Evolutionary conservation across 2,329 filamentous ascomycete species (phyloP), one percentile per base, ranked within the genome.

Genomic region (Pleurostoma richardsiae): DNA sequence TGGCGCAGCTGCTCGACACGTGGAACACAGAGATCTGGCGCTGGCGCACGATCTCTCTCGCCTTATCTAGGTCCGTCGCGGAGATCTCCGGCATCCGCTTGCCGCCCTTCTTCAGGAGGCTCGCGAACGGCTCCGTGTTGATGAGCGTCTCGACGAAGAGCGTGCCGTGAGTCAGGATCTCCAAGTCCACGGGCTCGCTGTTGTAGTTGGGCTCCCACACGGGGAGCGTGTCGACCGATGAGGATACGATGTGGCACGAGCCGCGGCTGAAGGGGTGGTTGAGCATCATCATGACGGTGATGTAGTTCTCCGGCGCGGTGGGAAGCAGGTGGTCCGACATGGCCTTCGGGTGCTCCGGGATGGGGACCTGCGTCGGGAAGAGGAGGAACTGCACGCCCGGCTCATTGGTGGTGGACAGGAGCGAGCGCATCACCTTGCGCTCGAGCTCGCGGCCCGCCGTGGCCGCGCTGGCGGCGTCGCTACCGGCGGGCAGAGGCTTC

Each of bases 221-320:
- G 1, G 72, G 69, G 29, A 67, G 60, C 11, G 69, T 68, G 11
- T 60, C 56, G 4, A 68, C 60, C 39, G 70, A 65, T 1, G 65
- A 43, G 2, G 67, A 69, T 4, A 59, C 60, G 46, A 82, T 76
- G 61, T 82, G 80, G 47, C 80, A 72, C 30, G 70, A 66, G 5
- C 80, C 80, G 1, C 79, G 71, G 3, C 74, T 78, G 53, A 76
- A 74, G 0, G 79, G 79, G 48, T 82, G 80, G 10, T 74, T 73
- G 26, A 78, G 77, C 55, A 78, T 79, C 2, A 71, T 69, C 47
- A 72, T 73, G 47, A 72, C 64, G 10, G 74, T 73, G 41, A 79
- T 67, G 54, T 75, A 77, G 50, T 80, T 72, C 48, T 66, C 59
- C 1, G 63, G 60, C 3, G 55, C 57, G 29, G 60, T 58, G 2